Percentiles rank a stretch among this genome's conserved stretches.
Conservation (phyloP, 129 eudicot genomes). For the Flaveria linearis region DNA sequence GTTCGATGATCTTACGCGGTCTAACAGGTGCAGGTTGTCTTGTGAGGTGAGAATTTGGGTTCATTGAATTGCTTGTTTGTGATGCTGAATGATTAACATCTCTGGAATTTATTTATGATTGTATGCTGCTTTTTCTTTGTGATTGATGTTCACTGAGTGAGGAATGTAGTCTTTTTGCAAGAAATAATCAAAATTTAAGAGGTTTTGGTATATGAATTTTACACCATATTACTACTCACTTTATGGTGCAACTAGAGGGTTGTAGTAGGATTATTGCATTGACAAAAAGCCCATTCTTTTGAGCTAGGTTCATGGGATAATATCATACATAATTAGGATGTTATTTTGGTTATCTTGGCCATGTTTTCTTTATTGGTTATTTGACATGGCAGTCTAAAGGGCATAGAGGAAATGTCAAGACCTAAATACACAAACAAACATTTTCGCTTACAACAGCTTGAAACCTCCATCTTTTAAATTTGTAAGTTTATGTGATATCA, state of each 20-base stretch:
- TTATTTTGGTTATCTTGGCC: neutral
- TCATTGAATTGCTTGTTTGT: neutral
- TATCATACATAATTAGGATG: neutral
- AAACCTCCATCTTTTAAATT: conserved; percentile 59
- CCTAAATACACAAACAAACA: conserved; percentile 20
- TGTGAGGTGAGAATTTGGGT: conserved; percentile 37
- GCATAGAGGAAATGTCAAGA: conserved; percentile 33
- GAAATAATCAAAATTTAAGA: neutral
- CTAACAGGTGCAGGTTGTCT: conserved; percentile 29
- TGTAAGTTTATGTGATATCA: conserved; percentile 44
- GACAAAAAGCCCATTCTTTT: neutral
- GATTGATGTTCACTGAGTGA: neutral
- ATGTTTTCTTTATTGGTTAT: neutral
- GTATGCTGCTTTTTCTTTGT: neutral
- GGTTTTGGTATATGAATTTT: neutral
- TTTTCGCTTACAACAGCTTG: conserved; percentile 61
- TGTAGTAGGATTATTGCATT: neutral
- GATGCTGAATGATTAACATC: neutral
- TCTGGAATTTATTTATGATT: neutral
- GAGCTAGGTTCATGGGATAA: neutral
- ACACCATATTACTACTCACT: neutral
- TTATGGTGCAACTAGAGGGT: neutral
- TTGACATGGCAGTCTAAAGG: conserved; percentile 45
- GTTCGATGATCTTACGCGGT: conserved; percentile 21
- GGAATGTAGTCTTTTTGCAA: neutral